Evolutionary conservation across 2,329 filamentous ascomycete genomes (phyloP).

Genomic region (Lasiodiplodia hormozganensis): DNA sequence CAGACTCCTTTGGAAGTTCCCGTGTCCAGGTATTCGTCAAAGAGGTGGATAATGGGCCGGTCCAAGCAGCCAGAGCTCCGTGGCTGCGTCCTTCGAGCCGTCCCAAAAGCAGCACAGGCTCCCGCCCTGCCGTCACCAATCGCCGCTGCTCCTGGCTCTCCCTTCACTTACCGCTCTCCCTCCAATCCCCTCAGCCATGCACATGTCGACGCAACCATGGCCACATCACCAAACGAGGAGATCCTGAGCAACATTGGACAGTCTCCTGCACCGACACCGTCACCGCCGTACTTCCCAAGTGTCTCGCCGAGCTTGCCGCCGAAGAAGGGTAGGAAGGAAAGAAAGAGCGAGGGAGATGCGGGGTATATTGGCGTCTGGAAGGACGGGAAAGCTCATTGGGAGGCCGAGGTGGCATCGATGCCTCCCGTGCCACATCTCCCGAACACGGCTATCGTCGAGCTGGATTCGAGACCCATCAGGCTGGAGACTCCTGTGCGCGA

Average conservation of each 20-base stretch:
- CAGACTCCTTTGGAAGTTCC: neutral
- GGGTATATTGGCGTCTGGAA: slow-evolving; percentile 53
- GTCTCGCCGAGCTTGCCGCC: slow-evolving; percentile 28
- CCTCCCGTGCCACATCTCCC: slow-evolving; percentile 24
- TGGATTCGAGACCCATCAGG: slow-evolving; percentile 22
- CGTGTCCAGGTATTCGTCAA: slow-evolving; percentile 8
- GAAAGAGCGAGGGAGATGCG: slow-evolving; percentile 31
- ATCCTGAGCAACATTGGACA: slow-evolving; percentile 45
- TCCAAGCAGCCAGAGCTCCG: slow-evolving; percentile 24
- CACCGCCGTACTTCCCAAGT: slow-evolving; percentile 24
- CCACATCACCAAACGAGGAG: slow-evolving; percentile 49
- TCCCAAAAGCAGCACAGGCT: slow-evolving; percentile 35
- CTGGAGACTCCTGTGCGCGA: slow-evolving; percentile 26
- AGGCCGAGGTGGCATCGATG: slow-evolving; percentile 23
- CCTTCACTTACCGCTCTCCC: neutral
- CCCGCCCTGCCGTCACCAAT: slow-evolving; percentile 11
- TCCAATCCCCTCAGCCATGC: slow-evolving; percentile 34
- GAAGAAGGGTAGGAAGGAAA: slow-evolving; percentile 19
- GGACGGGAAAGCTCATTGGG: slow-evolving; percentile 53
- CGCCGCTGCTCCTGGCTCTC: neutral
- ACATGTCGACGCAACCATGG: slow-evolving; percentile 42
- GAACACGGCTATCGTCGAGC: slow-evolving; percentile 27
- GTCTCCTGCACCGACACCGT: slow-evolving; percentile 34
- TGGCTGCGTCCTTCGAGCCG: slow-evolving; percentile 45
- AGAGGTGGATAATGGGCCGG: slow-evolving; percentile 25